Evolutionary conservation across 805 yeast species (phyloP).

Genomic region (Clavispora fructus): DNA sequence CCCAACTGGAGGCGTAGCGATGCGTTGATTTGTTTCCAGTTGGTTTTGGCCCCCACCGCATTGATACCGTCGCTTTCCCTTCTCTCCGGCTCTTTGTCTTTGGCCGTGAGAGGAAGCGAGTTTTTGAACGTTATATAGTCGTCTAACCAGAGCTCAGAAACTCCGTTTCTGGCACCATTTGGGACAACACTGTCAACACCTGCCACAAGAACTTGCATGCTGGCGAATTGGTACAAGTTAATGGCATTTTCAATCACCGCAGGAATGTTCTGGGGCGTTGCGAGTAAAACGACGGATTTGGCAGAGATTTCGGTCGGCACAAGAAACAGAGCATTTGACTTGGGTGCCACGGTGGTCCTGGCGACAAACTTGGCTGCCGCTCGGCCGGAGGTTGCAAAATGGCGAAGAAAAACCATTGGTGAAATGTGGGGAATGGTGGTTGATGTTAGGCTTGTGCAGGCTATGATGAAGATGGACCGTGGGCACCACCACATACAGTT

Average conservation of each 20-base stretch:
- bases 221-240: constrained; percentile 16
- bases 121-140: constrained; percentile 15
- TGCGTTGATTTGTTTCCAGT: constrained; percentile 34
- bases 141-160: constrained; percentile 37
- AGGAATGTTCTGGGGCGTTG: constrained; percentile 33
- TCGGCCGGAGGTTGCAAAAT: constrained; percentile 5
- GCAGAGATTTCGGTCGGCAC: constrained; percentile 15
- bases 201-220: constrained; percentile 35
- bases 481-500: too few species aligned
- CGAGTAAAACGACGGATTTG: constrained; percentile 27
- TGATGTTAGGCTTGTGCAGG: neutral
- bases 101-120: constrained; percentile 18
- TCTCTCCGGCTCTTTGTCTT: constrained; percentile 18
- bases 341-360: constrained; percentile 12
- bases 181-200: constrained; percentile 36
- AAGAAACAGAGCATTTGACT: neutral
- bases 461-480: neutral
- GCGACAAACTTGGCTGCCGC: constrained; percentile 9
- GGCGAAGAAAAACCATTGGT: constrained; percentile 2
- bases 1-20: constrained; percentile 17
- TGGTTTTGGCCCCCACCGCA: constrained; percentile 28
- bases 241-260: constrained; percentile 28
- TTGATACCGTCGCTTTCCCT: constrained; percentile 32
- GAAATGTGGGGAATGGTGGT: neutral
- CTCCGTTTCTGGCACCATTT: constrained; percentile 27